Evolutionary conservation across 768 basidiomycete species (phyloP), one percentile per base, ranked within the genome.

Genomic region (Russula abietina): DNA sequence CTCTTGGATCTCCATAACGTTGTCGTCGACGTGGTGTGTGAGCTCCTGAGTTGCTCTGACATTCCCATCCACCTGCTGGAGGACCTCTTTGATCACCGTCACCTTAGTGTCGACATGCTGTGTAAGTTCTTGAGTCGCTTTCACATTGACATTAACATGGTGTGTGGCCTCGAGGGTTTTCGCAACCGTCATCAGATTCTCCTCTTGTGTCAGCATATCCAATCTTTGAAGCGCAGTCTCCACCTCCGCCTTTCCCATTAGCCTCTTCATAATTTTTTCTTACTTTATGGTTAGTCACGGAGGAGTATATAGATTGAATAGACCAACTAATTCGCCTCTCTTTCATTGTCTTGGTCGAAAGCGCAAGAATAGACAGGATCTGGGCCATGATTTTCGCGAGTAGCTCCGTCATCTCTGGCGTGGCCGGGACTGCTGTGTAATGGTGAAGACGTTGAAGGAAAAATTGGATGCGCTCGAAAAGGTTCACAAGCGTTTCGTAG

Each of bases 391-490:
- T 55, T 4, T 39, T 61, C 2, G 33, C 60, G 12, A 61, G 54
- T 4, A 61, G 11, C 19, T 43, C 41, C 3, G 30, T 22, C 41
- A 60, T 53, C n/a, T 11, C 30, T 2, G 41, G 14, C 3, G 41
- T 60, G 3, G 30, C 12, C n/a, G 38, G 32, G 2, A 24, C 22
- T 12, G 14, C 22, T 3, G 28, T 24, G 55, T 56, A 56, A 12
- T 32, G 38, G 19, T 51, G 19, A 5, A 61, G 60, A 11, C 60
- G 54, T 36, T 56, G 28, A 12, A 56, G n/a, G 39, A 61, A 61
- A 12, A 26, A 26, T 24, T 62, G 48, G 3, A 57, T 36, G 32
- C 50, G 61, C 33, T 46, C 61, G 4, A 61, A 51, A 51, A 62
- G 48, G 17, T 33, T 52, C 30, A 33, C 41, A 19, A 62, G 41